A percentile compares a stretch with the other conserved stretches of the same genome.
Evolutionary conservation across 1,284 basidiomycete species (phyloP).

Genomic region (Athelia psychrophila): DNA sequence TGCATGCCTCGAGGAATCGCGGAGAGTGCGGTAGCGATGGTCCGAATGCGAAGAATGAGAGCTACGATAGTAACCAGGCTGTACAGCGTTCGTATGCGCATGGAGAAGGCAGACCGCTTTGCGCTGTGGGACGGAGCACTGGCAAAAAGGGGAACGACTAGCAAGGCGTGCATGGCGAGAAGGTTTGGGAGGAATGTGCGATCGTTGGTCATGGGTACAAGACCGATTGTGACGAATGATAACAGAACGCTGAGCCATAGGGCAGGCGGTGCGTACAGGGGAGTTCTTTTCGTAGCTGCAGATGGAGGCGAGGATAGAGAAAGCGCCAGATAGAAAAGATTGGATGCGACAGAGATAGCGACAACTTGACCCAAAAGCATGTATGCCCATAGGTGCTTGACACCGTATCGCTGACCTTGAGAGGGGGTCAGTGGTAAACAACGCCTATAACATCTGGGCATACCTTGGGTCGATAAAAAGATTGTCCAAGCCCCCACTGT

Average conservation of each 20-base stretch:
- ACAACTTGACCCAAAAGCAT: constrained; percentile 77
- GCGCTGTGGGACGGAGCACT: constrained; percentile 6
- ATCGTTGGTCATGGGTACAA: constrained; percentile 48
- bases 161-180: constrained; percentile 59
- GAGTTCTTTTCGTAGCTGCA: constrained; percentile 5
- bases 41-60: constrained; percentile 38
- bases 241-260: constrained; percentile 46
- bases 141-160: constrained; percentile 51
- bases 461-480: constrained; percentile 57
- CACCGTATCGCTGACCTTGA: constrained; percentile 40
- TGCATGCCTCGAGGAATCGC: neutral
- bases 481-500: constrained; percentile 65
- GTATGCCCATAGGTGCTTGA: constrained; percentile 63
- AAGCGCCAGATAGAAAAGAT: constrained; percentile 64
- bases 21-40: constrained; percentile 18
- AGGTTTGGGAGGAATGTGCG: constrained; percentile 58
- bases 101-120: constrained; percentile 11
- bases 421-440: neutral
- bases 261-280: constrained; percentile 17
- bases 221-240: constrained; percentile 45
- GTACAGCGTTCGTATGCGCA: constrained; percentile 33
- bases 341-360: constrained; percentile 68
- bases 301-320: constrained; percentile 31
- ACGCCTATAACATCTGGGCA: constrained; percentile 10
- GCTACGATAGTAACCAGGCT: constrained; percentile 32